Base-by-base conservation (phyloP, 179 eudicot species). In the Kewa caespitosa region DNA sequence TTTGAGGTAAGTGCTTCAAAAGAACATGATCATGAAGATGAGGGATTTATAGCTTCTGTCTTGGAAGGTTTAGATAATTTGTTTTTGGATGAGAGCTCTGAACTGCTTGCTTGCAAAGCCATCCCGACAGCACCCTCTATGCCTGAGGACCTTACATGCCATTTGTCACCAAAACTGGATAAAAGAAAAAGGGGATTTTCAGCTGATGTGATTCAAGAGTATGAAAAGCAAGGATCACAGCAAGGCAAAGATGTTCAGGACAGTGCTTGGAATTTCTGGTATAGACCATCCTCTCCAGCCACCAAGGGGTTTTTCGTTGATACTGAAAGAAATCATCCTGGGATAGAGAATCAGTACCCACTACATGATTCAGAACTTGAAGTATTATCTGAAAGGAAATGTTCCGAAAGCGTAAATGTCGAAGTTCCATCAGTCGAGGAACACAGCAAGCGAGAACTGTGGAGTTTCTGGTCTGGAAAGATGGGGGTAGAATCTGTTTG, bases 381-480 rank as follows among this genome's bases (percentile, higher is more conserved):
- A 50, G 69, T 50, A 18, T 28, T 33, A 22, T 65, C 81, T 52
- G 84, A 82, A 77, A 61, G 64, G 70, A 67, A 67, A 52, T 75
- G 17, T 68, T 31, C 31, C 1, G 77, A 65, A 12, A 64, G 57
- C 12, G 32, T 63, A 6, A 38, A 46, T 69, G 80, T 39, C 33
- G 39, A 73, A 55, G 70, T 65, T 63, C 62, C 76, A 12, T 67
- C 77, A 67, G 37, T 33, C 38, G 36, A 72, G 31, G 78, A 72
- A 36, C 36, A 64, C 39, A 41, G 61, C 38, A 76, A 72, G 57
- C 70, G n/a, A 38, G 70, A 81, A 63, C 67, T 74, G 18, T 76
- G 82, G 86, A 80, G 86, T 79, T 85, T 85, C 68, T 85, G 86
- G 86, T 75, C 86, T 54, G 80, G 81, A 55, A 80, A 71, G 33